phyloP scores from a whole-genome alignment of 2,329 filamentous ascomycete species.

The Leptographium flavum region DNA sequence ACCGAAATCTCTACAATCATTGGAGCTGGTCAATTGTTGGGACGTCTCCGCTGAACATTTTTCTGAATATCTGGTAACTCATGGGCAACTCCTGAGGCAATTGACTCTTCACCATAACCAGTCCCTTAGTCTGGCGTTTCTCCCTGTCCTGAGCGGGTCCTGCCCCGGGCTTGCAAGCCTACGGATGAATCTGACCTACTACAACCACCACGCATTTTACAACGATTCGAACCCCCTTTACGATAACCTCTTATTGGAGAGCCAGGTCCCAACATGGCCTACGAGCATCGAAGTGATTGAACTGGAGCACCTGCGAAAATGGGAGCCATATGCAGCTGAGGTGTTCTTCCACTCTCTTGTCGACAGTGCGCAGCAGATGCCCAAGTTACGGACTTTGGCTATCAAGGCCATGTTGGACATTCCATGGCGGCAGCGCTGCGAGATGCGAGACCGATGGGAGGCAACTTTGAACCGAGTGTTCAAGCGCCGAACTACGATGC shows the following conservation, averaged over 20 bases:
- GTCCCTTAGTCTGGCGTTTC: constrained; percentile 60
- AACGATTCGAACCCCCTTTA: constrained; percentile 66
- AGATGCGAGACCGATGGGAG: constrained; percentile 67
- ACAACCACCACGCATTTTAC: constrained; percentile 51
- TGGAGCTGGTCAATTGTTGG: constrained; percentile 70
- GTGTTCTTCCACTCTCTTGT: constrained; percentile 69
- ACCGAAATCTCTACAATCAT: constrained; percentile 47
- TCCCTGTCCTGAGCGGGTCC: constrained; percentile 46
- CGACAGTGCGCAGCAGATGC: constrained; percentile 51
- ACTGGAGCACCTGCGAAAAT: constrained; percentile 64
- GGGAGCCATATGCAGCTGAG: constrained; percentile 54
- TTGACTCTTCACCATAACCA: constrained; percentile 68
- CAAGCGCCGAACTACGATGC: constrained; percentile 24
- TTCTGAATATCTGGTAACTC: constrained; percentile 46
- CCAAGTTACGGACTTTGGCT: constrained; percentile 51
- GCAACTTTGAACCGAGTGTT: constrained; percentile 55
- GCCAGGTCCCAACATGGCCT: constrained; percentile 68
- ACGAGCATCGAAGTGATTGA: constrained; percentile 54
- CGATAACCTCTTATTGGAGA: constrained; percentile 46
- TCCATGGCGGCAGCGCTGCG: constrained; percentile 68
- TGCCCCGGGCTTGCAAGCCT: constrained; percentile 61
- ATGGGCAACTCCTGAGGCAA: constrained; percentile 52
- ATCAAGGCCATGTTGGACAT: constrained; percentile 68
- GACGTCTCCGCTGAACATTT: constrained; percentile 56
- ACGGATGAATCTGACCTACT: constrained; percentile 67